phyloP scores from a whole-genome alignment of 345 rosid species.

The Acer campestre region DNA sequence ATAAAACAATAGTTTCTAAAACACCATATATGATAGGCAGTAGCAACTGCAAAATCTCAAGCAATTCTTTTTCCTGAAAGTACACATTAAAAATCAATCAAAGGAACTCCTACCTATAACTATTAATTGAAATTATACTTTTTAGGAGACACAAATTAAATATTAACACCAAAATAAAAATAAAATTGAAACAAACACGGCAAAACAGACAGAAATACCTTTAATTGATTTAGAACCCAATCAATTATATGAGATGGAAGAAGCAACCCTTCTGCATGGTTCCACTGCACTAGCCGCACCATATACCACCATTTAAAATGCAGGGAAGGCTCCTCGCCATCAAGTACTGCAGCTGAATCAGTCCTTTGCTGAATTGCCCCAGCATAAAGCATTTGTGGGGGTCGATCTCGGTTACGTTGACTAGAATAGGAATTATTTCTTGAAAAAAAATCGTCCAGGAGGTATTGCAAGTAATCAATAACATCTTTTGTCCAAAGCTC shows the following conservation, averaged over 20 bases:
- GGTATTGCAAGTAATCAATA: slow-evolving; percentile 80
- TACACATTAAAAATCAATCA: slow-evolving; percentile 27
- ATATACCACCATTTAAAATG: slow-evolving; percentile 95
- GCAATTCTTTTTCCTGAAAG: slow-evolving; percentile 78
- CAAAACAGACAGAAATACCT: slow-evolving; percentile 44
- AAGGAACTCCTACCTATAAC: background rate
- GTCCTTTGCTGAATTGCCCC: slow-evolving; percentile 60
- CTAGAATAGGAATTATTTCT: slow-evolving; percentile 63
- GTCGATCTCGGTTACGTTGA: slow-evolving; percentile 65
- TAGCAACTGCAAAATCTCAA: slow-evolving; percentile 83
- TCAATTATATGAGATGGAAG: slow-evolving; percentile 87
- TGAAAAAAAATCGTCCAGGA: slow-evolving; percentile 73
- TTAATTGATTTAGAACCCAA: slow-evolving; percentile 90
- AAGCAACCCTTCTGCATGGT: slow-evolving; percentile 87
- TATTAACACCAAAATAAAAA: background rate
- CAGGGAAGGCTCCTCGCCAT: slow-evolving; percentile 84
- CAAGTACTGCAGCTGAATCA: slow-evolving; percentile 51
- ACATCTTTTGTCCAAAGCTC: slow-evolving; percentile 98
- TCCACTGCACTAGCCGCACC: slow-evolving; percentile 94
- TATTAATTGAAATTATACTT: background rate
- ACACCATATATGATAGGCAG: slow-evolving; percentile 88
- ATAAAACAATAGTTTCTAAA: slow-evolving; percentile 78
- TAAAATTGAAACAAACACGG: background rate
- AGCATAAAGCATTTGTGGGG: slow-evolving; percentile 65
- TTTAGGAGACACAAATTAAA: background rate